Base-by-base conservation (phyloP, 768 basidiomycete species). In the Mycena indigotica region DNA sequence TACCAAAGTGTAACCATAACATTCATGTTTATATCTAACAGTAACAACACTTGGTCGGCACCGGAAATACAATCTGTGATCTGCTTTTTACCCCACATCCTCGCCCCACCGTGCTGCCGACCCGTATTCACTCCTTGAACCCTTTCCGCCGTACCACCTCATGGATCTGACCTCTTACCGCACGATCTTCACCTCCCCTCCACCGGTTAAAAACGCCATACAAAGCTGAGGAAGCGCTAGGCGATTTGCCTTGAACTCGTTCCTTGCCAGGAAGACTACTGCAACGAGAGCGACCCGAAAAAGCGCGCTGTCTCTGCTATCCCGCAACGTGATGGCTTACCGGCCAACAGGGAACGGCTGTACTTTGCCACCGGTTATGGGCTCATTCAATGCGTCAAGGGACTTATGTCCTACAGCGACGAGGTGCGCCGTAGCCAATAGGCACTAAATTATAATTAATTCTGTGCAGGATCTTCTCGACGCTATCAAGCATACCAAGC, bases 331-430 rank as follows among this genome's bases (percentile, higher is more conserved):
- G 6, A 44, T 44, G 15, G n/a, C 12, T 8, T 13, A 21, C 8
- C 15, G 16, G 39, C 55, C 13, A 2, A 21, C 62, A 90, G 87
- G 71, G 84, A 93, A 66, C 81, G 91, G 35, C 67, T 97, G 61
- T 97, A 97, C 69, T 86, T 93, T 61, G 85, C 90, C 10, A 87
- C 91, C 10, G 96, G 95, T 0, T 92, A 84, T 67, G 89, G 90
- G 4, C 80, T 97, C 29, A 92, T 98, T 38, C 91, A 96, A 67
- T 87, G 82, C 53, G 85, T 97, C 53, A 98, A 98, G 75, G 91
- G 86, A 4, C 75, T 98, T 52, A 96, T 98, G 89, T 93, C 92
- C 1, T 98, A 91, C 67, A 94, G 90, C 57, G 89, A 93, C 71
- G 84, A 86, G 71, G 91, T 89, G 56, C 23, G 80, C 26, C 35